phyloP scores from a whole-genome alignment of 2,329 filamentous ascomycete genomes.

The Scedosporium dehoogii region DNA sequence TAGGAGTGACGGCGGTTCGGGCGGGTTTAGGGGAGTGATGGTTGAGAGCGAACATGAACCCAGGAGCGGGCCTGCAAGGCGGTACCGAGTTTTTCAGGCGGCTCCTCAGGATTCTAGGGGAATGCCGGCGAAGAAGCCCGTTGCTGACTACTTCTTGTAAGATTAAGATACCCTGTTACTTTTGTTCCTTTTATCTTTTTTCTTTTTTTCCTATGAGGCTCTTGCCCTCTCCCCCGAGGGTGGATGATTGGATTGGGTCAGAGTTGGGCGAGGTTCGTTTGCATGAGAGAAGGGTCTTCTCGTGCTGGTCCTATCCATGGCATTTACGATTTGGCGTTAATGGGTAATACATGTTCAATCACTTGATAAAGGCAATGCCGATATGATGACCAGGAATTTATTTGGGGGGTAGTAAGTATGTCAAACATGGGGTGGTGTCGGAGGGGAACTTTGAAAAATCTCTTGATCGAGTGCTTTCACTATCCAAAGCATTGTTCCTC shows the following conservation, averaged over 20 bases:
- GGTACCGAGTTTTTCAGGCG: slow-evolving; percentile 93
- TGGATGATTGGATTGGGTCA: background rate
- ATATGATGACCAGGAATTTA: too few relatives aligned
- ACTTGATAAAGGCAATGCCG: too few relatives aligned
- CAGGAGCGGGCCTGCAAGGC: slow-evolving; percentile 64
- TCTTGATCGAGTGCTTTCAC: too few relatives aligned
- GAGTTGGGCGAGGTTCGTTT: background rate
- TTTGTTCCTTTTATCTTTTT: background rate
- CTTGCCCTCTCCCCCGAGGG: background rate
- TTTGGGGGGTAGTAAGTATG: too few relatives aligned
- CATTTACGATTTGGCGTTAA: too few relatives aligned
- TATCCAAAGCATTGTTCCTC: too few relatives aligned
- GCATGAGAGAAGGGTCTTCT: background rate
- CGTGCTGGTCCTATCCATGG: too few relatives aligned
- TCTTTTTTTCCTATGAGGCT: background rate
- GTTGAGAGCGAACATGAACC: slow-evolving; percentile 33
- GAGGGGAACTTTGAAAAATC: too few relatives aligned
- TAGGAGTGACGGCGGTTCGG: slow-evolving; percentile 39
- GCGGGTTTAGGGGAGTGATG: slow-evolving; percentile 31
- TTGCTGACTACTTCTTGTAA: slow-evolving; percentile 89
- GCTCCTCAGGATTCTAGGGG: slow-evolving; percentile 91
- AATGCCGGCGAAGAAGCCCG: slow-evolving; percentile 98
- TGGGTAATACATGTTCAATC: too few relatives aligned
- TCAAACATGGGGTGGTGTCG: too few relatives aligned
- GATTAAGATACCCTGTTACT: background rate